Evolutionary conservation across 2,329 filamentous ascomycete genomes (phyloP).

Genomic region (Acarospora socialis): DNA sequence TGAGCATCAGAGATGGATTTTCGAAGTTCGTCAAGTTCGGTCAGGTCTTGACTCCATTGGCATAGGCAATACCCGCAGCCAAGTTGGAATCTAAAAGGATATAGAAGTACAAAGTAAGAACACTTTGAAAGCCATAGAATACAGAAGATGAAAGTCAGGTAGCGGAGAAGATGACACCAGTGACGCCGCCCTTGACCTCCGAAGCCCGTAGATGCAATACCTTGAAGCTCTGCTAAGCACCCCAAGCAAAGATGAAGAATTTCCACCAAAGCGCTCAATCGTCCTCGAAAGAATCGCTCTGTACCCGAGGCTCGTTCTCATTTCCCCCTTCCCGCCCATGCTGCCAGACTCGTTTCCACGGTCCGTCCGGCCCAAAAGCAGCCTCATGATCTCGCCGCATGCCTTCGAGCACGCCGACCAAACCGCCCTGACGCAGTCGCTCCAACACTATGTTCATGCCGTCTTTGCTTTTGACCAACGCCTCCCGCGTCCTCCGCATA

Average conservation of each 20-base stretch:
- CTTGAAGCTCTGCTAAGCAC: no score
- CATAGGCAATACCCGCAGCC: not conserved
- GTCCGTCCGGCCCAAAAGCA: constrained; percentile 24
- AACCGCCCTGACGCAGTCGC: constrained; percentile 47
- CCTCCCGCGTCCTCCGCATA: constrained; percentile 44
- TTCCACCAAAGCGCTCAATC: not conserved
- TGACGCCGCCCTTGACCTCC: no score
- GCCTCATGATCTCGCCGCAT: constrained; percentile 48
- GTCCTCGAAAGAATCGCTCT: not conserved
- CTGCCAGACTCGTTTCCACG: constrained; percentile 29
- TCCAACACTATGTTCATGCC: constrained; percentile 54
- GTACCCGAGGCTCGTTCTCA: not conserved
- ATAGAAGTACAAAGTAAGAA: no score
- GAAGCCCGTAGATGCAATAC: no score
- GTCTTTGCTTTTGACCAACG: constrained; percentile 47
- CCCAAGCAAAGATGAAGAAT: no score
- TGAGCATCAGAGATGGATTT: not conserved
- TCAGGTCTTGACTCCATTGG: not conserved
- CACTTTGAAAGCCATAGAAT: no score
- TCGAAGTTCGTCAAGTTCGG: not conserved
- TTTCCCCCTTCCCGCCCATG: constrained; percentile 18
- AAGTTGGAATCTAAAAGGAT: no score
- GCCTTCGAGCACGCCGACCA: constrained; percentile 55
- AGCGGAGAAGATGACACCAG: no score
- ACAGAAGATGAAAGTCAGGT: no score